These are phyloP conservation scores for Mycena albidolilacea DNA, from an alignment of 768 basidiomycete genomes.

Conservation along the genomic window DNA sequence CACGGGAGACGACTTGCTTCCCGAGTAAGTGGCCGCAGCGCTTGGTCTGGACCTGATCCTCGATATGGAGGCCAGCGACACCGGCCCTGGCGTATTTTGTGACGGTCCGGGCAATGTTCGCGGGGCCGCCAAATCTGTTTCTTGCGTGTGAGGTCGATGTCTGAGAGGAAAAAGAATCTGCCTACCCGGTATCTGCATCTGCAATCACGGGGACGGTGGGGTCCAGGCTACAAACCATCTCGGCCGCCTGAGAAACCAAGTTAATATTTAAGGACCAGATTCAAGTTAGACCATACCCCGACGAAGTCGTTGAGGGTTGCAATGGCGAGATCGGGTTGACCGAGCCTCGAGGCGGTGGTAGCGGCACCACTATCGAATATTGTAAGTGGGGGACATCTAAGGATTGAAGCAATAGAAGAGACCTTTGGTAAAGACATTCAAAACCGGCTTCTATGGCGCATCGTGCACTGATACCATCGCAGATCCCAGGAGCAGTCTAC, in stretches of 20 bases:
- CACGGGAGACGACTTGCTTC: conserved; percentile 86
- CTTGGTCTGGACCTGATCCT: conserved; percentile 69
- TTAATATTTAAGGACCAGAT: conserved; percentile 9
- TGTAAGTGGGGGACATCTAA: conserved; percentile 10
- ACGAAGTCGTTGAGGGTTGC: conserved; percentile 70
- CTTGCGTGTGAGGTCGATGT: neutral
- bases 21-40: conserved; percentile 81
- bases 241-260: conserved; percentile 51
- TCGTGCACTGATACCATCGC: conserved; percentile 79
- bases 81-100: conserved; percentile 65
- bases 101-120: conserved; percentile 69
- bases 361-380: conserved; percentile 71
- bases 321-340: conserved; percentile 69
- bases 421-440: conserved; percentile 84
- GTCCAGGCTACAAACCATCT: conserved; percentile 65
- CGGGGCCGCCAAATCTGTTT: conserved; percentile 65
- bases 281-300: conserved; percentile 48
- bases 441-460: conserved; percentile 88
- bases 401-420: conserved; percentile 7
- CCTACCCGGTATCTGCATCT: conserved; percentile 69
- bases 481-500: conserved; percentile 76
- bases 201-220: conserved; percentile 66
- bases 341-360: conserved; percentile 76
- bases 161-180: neutral
- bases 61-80: conserved; percentile 68